Conservation (phyloP, 73 alveolate genomes). For the Tetrahymena malaccensis region DNA sequence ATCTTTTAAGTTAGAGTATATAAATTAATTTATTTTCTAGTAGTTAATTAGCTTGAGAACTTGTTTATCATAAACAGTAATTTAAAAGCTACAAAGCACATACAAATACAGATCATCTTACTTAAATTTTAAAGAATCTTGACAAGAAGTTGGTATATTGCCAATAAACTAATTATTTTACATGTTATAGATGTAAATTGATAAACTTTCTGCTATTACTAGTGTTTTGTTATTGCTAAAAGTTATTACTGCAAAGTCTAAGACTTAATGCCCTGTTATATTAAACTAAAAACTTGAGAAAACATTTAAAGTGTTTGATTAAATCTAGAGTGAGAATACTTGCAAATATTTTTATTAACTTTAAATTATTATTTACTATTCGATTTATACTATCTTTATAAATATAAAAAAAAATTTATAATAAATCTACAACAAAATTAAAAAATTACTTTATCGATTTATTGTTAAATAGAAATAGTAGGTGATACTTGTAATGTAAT, state of each 20-base stretch:
- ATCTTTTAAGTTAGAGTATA: background rate
- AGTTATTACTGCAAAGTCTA: background rate
- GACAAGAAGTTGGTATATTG: background rate
- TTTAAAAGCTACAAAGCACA: background rate
- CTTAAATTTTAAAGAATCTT: too few species aligned
- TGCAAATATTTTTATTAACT: background rate
- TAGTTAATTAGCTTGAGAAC: background rate
- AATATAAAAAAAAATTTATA: too few species aligned
- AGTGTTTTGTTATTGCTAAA: background rate
- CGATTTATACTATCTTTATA: background rate
- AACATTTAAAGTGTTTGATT: too few species aligned
- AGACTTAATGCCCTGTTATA: background rate
- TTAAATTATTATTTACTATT: background rate
- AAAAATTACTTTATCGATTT: background rate
- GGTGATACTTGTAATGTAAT: background rate
- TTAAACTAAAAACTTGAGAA: too few species aligned
- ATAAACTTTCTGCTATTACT: background rate
- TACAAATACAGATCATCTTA: background rate
- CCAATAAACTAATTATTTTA: background rate
- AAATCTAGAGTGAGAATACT: background rate
- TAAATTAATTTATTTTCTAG: too few species aligned
- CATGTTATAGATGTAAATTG: background rate
- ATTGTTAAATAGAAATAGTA: background rate
- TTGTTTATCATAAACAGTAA: background rate
- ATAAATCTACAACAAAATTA: too few species aligned